phyloP scores from a whole-genome alignment of 345 rosid species.

The Combretum micranthum region DNA sequence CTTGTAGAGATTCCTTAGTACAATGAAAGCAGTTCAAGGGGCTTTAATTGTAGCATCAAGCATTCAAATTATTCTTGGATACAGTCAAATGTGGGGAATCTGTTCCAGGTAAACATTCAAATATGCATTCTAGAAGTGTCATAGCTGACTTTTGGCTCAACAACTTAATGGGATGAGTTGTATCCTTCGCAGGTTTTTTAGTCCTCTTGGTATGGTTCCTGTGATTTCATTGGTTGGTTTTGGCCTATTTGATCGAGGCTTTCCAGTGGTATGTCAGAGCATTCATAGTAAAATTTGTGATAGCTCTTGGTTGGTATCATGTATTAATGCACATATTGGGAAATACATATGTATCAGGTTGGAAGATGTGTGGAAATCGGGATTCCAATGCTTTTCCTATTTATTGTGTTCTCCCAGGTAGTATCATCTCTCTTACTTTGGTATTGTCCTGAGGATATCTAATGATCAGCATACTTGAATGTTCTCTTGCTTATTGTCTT shows the following conservation, averaged over 20 bases:
- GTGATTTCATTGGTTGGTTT: slow-evolving; percentile 88
- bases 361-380: slow-evolving; percentile 91
- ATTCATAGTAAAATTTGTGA: not conserved
- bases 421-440: not conserved
- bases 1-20: slow-evolving; percentile 70
- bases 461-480: not conserved
- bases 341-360: slow-evolving; percentile 34
- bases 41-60: slow-evolving; percentile 95
- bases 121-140: not conserved
- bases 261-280: slow-evolving; percentile 67
- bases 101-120: slow-evolving; percentile 64
- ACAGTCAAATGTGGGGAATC: slow-evolving; percentile 93
- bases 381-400: slow-evolving; percentile 82
- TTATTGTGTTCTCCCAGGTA: slow-evolving; percentile 84
- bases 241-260: slow-evolving; percentile 95
- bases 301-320: not conserved
- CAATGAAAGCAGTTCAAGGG: slow-evolving; percentile 99
- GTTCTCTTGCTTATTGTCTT: slow-evolving; percentile 1
- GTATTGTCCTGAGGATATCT: not conserved
- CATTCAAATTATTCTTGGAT: slow-evolving; percentile 87
- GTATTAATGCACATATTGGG: too few relatives aligned
- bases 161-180: not conserved
- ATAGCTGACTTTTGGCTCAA: not conserved
- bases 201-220: slow-evolving; percentile 98
- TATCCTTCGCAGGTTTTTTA: slow-evolving; percentile 69